Evolutionary conservation across 2,329 filamentous ascomycete genomes (phyloP), one percentile per base, ranked within the genome.

Genomic region (Atkinsonella hypoxylon): DNA sequence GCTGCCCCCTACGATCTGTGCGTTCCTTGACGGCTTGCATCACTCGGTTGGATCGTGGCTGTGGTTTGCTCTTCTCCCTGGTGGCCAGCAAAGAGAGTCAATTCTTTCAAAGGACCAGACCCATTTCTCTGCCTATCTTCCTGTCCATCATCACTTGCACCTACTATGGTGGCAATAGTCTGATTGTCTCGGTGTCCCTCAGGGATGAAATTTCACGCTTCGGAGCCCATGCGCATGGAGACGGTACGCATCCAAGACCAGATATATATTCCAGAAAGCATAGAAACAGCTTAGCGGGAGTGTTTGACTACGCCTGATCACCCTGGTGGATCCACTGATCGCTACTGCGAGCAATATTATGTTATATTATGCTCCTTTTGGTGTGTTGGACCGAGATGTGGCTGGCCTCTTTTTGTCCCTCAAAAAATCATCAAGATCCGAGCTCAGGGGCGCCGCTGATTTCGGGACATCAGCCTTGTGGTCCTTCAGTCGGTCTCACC

Each of bases 401-500:
- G 47, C 47, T 49, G 30, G 31, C 32, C 41, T 9, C 9, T 31
- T n/a, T 30, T 45, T 45, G 40, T 43, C 30, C 22, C 30, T 32
- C 22, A 30, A 7, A 44, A 47, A 48, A 53, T 47, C 38, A 43
- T 26, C 51, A 46, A 48, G 45, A 51, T 51, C 49, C 49, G 46
- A 49, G 40, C 22, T 44, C 50, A 45, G 42, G 32, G 44, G 30
- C 15, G 26, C 36, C 12, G 44, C 44, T 38, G 39, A 18, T 43
- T 47, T 38, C 45, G 45, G 46, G 45, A 51, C 39, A 54, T 52
- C 50, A 54, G 47, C 50, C 52, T 39, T 52, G 47, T 47, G 50
- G 44, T 44, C 39, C 38, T 12, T 42, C 26, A 34, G 17, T 41
- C n/a, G 45, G 9, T 18, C 11, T 18, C 34, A 36, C 10, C 26